Evolutionary conservation across 2,329 filamentous ascomycete species (phyloP).

Genomic region (Exophiala dermatitidis): DNA sequence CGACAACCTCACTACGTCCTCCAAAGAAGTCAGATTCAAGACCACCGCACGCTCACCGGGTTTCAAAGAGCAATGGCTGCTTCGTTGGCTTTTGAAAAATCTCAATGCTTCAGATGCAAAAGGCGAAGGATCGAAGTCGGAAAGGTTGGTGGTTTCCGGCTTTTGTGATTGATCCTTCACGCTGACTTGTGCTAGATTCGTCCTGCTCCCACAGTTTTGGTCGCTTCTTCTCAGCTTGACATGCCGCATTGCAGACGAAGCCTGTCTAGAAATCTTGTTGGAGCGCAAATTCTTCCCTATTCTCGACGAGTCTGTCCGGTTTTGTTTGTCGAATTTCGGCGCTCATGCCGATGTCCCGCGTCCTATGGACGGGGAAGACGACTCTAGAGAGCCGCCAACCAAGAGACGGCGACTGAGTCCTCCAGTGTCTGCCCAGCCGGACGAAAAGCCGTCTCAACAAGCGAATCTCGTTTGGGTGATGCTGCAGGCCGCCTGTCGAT

Average conservation of each 20-base stretch:
- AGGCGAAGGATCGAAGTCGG: neutral
- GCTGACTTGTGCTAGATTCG: conserved; percentile 10
- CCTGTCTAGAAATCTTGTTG: conserved; percentile 19
- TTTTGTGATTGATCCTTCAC: neutral
- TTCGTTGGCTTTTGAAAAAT: conserved; percentile 60
- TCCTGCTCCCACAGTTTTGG: conserved; percentile 16
- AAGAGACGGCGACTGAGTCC: conserved; percentile 20
- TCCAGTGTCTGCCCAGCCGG: neutral
- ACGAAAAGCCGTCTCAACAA: neutral
- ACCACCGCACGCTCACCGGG: conserved; percentile 18
- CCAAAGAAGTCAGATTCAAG: neutral
- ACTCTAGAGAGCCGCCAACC: conserved; percentile 4
- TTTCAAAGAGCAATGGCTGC: conserved; percentile 57
- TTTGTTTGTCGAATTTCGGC: neutral
- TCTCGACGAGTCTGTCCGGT: conserved; percentile 2
- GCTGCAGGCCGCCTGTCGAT: conserved; percentile 14
- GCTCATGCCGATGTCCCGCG: neutral
- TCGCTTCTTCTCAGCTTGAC: conserved; percentile 19
- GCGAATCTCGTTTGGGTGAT: conserved; percentile 7
- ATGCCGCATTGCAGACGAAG: conserved; percentile 13
- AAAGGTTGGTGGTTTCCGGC: neutral
- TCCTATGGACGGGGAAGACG: neutral
- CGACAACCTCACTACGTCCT: conserved; percentile 29
- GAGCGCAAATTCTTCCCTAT: conserved; percentile 22
- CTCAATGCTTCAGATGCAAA: conserved; percentile 38